Conservation (phyloP, 106 monocot species). For the Dioscorea alata region DNA sequence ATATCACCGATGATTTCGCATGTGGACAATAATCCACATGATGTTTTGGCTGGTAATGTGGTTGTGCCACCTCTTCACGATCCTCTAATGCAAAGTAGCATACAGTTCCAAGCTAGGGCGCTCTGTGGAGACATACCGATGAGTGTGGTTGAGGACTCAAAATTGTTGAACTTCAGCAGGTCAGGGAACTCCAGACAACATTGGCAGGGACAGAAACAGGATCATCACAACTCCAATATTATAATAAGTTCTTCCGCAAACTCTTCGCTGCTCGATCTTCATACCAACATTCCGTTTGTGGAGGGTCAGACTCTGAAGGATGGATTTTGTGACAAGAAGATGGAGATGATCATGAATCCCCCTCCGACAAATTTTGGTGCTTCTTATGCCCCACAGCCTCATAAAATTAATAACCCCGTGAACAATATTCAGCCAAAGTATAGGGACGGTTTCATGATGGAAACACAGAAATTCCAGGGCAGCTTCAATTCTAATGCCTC, state of each 20-base stretch:
- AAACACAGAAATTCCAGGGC: conserved; percentile 29
- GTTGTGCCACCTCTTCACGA: conserved; percentile 11
- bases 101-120: conserved; percentile 23
- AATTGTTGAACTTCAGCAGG: conserved; percentile 31
- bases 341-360: conserved; percentile 10
- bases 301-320: conserved; percentile 19
- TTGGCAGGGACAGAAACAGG: conserved; percentile 15
- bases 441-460: conserved; percentile 24
- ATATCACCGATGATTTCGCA: conserved; percentile 12
- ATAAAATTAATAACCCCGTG: conserved; percentile 7
- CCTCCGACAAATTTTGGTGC: conserved; percentile 15
- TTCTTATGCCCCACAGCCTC: neutral
- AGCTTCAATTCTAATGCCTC: conserved; percentile 39
- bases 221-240: conserved; percentile 16
- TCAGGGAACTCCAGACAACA: conserved; percentile 11
- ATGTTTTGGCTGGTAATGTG: conserved; percentile 11
- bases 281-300: neutral
- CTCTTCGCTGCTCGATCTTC: conserved; percentile 10
- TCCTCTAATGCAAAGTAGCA: conserved; percentile 19
- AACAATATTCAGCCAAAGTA: conserved; percentile 12
- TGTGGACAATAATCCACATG: conserved; percentile 7
- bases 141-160: conserved; percentile 16
- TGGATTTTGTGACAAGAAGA: conserved; percentile 22
- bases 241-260: conserved; percentile 18
- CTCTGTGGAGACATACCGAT: conserved; percentile 10